These are phyloP conservation scores for Sporodiniella umbellata DNA, from an alignment of 371 early-diverging fungal species.

Conservation along the genomic window DNA sequence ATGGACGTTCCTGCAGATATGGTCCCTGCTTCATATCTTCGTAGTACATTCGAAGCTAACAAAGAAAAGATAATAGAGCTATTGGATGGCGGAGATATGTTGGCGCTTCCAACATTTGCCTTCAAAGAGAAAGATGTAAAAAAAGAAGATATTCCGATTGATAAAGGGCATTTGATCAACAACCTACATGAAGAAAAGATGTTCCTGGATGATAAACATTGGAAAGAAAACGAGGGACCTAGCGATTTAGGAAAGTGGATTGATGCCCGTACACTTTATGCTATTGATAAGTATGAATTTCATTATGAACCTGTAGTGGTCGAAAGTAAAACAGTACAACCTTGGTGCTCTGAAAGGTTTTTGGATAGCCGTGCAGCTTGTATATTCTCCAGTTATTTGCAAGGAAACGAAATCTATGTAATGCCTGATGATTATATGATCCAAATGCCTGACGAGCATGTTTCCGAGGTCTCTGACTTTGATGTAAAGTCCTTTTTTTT, in stretches of 20 bases:
- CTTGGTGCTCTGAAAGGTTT: slow-evolving; percentile 51
- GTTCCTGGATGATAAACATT: slow-evolving; percentile 37
- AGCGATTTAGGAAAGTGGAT: slow-evolving; percentile 39
- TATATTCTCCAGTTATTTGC: slow-evolving; percentile 38
- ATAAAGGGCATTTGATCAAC: slow-evolving; percentile 27
- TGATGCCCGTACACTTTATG: slow-evolving; percentile 28
- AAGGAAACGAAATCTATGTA: slow-evolving; percentile 47
- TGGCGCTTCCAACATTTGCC: slow-evolving; percentile 42
- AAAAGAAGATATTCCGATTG: slow-evolving; percentile 20
- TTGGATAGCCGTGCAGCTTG: slow-evolving; percentile 47
- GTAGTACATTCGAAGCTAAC: slow-evolving; percentile 34
- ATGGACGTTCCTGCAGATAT: slow-evolving; percentile 35
- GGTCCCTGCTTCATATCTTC: slow-evolving; percentile 39
- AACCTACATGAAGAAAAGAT: slow-evolving; percentile 18
- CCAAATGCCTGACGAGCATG: slow-evolving; percentile 25
- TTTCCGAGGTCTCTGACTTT: slow-evolving; percentile 35
- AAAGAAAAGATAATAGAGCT: slow-evolving; percentile 29
- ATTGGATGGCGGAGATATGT: slow-evolving; percentile 31
- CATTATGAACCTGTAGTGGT: slow-evolving; percentile 49
- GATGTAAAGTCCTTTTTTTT: slow-evolving; percentile 28
- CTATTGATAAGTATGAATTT: slow-evolving; percentile 41
- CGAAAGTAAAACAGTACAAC: slow-evolving; percentile 35
- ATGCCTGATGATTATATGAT: slow-evolving; percentile 43
- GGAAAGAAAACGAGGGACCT: slow-evolving; percentile 45
- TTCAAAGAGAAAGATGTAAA: slow-evolving; percentile 18